Conservation (phyloP, 2,329 filamentous ascomycete species). For the Graphilbum sp. region DNA sequence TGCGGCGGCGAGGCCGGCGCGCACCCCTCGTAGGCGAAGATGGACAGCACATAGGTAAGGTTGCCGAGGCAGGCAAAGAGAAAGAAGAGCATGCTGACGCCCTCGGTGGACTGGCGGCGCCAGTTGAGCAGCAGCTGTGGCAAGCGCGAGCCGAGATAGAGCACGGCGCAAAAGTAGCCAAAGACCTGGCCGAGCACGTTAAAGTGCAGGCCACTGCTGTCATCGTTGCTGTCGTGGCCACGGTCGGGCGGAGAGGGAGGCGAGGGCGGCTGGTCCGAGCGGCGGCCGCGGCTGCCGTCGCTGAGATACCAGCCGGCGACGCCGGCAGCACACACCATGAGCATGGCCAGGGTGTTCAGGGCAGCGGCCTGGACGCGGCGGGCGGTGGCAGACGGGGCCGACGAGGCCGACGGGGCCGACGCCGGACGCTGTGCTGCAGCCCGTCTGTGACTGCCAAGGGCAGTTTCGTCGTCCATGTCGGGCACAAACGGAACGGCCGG, state of each 20-base stretch:
- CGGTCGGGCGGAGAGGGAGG: slow-evolving; percentile 29
- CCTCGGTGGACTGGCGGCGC: slow-evolving; percentile 81
- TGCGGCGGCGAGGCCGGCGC: slow-evolving; percentile 24
- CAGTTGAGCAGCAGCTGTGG: slow-evolving; percentile 89
- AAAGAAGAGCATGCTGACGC: slow-evolving; percentile 88
- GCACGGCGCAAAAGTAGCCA: slow-evolving; percentile 75
- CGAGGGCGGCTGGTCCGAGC: slow-evolving; percentile 16
- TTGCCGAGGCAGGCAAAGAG: slow-evolving; percentile 94
- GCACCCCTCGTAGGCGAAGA: slow-evolving; percentile 72
- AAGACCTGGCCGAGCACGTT: slow-evolving; percentile 75
- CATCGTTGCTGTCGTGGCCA: slow-evolving; percentile 4
- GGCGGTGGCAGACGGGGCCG: slow-evolving; percentile 23
- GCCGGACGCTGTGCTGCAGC: background rate
- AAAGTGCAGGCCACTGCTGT: slow-evolving; percentile 41
- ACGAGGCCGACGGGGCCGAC: background rate
- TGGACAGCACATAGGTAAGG: slow-evolving; percentile 79
- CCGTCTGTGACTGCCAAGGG: background rate
- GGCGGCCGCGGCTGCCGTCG: slow-evolving; percentile 29
- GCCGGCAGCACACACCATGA: slow-evolving; percentile 73
- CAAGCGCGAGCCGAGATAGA: slow-evolving; percentile 79
- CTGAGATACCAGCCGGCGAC: slow-evolving; percentile 74
- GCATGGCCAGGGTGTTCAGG: slow-evolving; percentile 60
- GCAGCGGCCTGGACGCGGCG: slow-evolving; percentile 37
- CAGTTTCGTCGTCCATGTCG: background rate
- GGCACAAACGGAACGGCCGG: slow-evolving; percentile 51